Base-by-base conservation (phyloP, 805 yeast genomes). In the Wickerhamiella allomyrinae region DNA sequence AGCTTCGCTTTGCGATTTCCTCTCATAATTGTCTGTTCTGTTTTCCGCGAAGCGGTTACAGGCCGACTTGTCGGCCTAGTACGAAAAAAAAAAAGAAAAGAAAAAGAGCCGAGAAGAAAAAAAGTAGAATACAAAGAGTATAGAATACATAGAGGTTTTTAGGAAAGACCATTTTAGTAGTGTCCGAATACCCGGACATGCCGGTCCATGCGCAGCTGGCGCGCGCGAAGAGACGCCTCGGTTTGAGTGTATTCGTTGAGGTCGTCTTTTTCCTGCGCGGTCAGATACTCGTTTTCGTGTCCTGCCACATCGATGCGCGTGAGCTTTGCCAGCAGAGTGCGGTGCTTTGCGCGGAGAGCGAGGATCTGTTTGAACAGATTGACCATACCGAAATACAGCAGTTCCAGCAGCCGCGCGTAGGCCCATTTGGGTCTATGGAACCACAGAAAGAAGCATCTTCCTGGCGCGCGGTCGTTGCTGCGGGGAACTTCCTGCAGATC, bases 401-500 rank as follows among this genome's bases (percentile, higher is more conserved):
- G 70, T 42, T 69, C 70, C 41, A 67, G 60, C 54, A 75, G 56
- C 20, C 68, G 63, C 39, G 64, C 60, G 46, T 69, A 69, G 3
- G 76, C 70, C 44, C 70, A 70, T 14, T 54, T 58, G n/a, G 74
- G 70, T 27, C 74, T 76, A 50, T 76, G 79, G 54, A 85, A 71
- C 68, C 85, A 91, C 25, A 87, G 69, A 57, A 75, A 91, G 22
- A 82, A 79, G 1, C 96, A 79, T 50, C 94, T 76, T 33, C 83
- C 76, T 0, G 96, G 94, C 2, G 94, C 87, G 50, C 97, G 71
- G 58, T 91, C 97, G 20, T 76, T 78, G 7, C 94, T 79, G 53
- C 89, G 74, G 10, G 97, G 96, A 22, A 91, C 80, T 62, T 91
- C 98, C 61, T 89, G 97, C 29, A 87, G 70, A 56, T 89, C 95